Evolutionary conservation across 805 yeast species (phyloP).

Genomic region (Ogataea kodamae): DNA sequence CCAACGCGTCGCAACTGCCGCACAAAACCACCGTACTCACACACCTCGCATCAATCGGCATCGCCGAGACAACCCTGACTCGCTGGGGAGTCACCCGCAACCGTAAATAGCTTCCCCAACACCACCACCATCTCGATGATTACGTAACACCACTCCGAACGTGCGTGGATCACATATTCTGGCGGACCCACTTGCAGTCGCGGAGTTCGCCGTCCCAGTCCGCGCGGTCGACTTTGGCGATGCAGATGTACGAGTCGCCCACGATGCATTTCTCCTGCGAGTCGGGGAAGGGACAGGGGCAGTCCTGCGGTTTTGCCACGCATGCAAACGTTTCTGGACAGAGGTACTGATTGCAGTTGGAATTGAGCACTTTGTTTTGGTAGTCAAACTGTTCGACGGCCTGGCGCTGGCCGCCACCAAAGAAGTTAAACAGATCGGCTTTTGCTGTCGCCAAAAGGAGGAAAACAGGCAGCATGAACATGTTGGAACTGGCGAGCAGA

Average conservation of each 20-base stretch:
- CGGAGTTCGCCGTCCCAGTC: constrained; percentile 46
- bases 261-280: constrained; percentile 78
- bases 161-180: constrained; percentile 48
- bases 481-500: no score
- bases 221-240: constrained; percentile 64
- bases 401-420: constrained; percentile 28
- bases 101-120: background rate
- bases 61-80: no score
- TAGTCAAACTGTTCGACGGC: constrained; percentile 35
- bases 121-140: background rate
- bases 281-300: constrained; percentile 89
- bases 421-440: constrained; percentile 27
- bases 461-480: constrained; percentile 4
- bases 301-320: constrained; percentile 62
- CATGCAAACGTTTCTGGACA: constrained; percentile 84
- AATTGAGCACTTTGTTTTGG: constrained; percentile 37
- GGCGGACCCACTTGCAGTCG: constrained; percentile 82
- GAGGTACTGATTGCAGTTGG: constrained; percentile 59
- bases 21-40: no score
- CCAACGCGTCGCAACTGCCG: no score
- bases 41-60: no score
- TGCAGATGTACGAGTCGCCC: constrained; percentile 66
- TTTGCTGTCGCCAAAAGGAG: constrained; percentile 7
- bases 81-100: constrained; percentile 2
- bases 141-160: no score